Conservation (phyloP, 495 filamentous ascomycete species). For the Talaromyces thailandensis region DNA sequence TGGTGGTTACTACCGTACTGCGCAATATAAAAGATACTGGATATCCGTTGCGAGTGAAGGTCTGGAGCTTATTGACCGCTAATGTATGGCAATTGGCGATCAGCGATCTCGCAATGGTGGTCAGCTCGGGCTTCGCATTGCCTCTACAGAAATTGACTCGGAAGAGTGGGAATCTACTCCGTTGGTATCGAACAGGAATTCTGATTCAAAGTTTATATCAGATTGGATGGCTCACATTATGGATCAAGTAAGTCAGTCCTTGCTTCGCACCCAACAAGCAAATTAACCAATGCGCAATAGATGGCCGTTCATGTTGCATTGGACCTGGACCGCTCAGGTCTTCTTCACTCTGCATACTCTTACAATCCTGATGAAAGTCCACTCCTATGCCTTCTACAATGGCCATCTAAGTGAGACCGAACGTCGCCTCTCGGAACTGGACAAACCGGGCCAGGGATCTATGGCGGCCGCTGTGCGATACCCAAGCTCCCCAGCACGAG, state of each 20-base stretch:
- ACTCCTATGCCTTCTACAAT: conserved; percentile 97
- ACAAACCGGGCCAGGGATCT: conserved; percentile 62
- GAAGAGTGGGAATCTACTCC: conserved; percentile 44
- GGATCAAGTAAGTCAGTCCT: conserved; percentile 56
- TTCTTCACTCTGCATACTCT: conserved; percentile 89
- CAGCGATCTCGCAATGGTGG: conserved; percentile 78
- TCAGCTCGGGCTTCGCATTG: conserved; percentile 58
- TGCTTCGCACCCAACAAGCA: background rate
- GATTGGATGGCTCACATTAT: conserved; percentile 65
- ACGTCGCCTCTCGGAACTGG: conserved; percentile 67
- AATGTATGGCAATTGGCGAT: conserved; percentile 81
- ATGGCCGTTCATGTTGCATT: conserved; percentile 77
- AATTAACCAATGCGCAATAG: conserved; percentile 27
- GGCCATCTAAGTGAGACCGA: conserved; percentile 86
- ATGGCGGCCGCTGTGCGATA: conserved; percentile 66
- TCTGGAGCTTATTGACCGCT: conserved; percentile 78
- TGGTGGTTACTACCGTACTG: conserved; percentile 87
- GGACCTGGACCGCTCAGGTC: conserved; percentile 94
- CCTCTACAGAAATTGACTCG: conserved; percentile 65
- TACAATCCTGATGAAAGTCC: conserved; percentile 94
- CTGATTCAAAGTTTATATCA: conserved; percentile 77
- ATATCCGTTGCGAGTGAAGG: conserved; percentile 68
- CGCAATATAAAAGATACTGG: conserved; percentile 94
- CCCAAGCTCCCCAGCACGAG: conserved; percentile 47
- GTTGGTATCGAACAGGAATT: conserved; percentile 71